Evolutionary conservation across 2,329 filamentous ascomycete genomes (phyloP).

Genomic region (Fusarium chaquense): DNA sequence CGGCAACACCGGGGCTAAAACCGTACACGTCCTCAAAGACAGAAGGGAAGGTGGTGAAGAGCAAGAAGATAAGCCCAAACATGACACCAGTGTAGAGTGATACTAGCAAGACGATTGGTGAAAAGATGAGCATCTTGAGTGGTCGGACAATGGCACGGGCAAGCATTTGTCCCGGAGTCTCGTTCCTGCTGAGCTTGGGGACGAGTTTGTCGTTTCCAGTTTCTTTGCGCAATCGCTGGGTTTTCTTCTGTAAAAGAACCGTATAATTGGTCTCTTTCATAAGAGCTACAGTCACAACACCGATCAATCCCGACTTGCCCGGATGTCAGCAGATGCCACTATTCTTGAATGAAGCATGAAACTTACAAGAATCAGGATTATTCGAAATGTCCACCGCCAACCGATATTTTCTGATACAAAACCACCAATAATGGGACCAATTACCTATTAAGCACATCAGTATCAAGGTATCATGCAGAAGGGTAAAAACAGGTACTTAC

Average conservation of each 20-base stretch:
- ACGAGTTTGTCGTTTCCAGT: constrained; percentile 35
- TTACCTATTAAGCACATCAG: constrained; percentile 7
- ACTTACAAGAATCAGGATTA: constrained; percentile 58
- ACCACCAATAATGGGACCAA: constrained; percentile 55
- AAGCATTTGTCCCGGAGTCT: constrained; percentile 38
- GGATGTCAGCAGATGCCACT: no score
- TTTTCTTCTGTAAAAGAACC: constrained; percentile 17
- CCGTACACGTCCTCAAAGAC: constrained; percentile 54
- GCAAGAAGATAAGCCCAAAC: constrained; percentile 53
- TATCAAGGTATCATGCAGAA: no score
- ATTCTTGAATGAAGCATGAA: no score
- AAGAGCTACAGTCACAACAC: constrained; percentile 23
- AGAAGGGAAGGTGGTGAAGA: constrained; percentile 53
- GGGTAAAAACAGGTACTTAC: constrained; percentile 37
- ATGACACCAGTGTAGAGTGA: constrained; percentile 54
- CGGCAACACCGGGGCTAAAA: constrained; percentile 45
- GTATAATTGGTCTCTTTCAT: constrained; percentile 48
- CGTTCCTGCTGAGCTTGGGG: constrained; percentile 14
- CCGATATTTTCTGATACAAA: constrained; percentile 60
- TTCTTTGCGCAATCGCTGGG: constrained; percentile 12
- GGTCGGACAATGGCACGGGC: constrained; percentile 56
- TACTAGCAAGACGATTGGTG: constrained; percentile 64
- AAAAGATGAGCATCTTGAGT: constrained; percentile 62
- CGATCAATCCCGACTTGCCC: background rate
- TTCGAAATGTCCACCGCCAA: constrained; percentile 65